Percentiles rank a stretch among this genome's conserved stretches.
These are phyloP conservation scores for Colletotrichum sansevieriae DNA, from an alignment of 2,329 filamentous ascomycete species.

Conservation along the genomic window DNA sequence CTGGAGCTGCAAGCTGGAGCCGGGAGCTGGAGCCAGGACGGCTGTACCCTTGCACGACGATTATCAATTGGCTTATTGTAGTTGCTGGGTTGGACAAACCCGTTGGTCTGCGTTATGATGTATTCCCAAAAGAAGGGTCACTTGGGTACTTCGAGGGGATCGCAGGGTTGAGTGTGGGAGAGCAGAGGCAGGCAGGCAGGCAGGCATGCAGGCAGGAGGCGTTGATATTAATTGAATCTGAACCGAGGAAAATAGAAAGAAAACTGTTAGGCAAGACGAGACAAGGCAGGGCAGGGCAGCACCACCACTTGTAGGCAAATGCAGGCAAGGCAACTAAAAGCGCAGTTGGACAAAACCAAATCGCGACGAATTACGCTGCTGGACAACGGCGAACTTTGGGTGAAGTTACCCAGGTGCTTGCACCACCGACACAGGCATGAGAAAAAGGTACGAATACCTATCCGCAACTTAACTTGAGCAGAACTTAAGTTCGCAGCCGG, in stretches of 20 bases:
- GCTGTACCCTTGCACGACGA: slow-evolving; percentile 15
- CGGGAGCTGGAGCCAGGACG: not conserved
- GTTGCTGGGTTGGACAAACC: not conserved
- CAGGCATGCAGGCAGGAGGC: not conserved
- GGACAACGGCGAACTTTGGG: no score
- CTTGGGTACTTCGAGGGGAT: no score
- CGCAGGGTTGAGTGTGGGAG: no score
- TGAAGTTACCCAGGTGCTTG: no score
- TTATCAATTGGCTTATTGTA: not conserved
- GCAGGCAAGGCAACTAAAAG: not conserved
- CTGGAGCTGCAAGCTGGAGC: slow-evolving; percentile 20
- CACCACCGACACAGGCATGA: no score
- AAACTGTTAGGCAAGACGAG: slow-evolving; percentile 16
- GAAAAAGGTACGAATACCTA: no score
- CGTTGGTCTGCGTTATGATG: slow-evolving; percentile 1
- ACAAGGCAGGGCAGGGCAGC: not conserved
- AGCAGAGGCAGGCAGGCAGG: not conserved
- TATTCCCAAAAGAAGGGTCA: no score
- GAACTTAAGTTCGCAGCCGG: no score
- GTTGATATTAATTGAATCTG: not conserved
- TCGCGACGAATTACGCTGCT: no score
- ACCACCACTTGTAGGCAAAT: not conserved
- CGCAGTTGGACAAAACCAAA: no score
- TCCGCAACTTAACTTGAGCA: no score
- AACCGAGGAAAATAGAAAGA: not conserved